phyloP scores from a whole-genome alignment of 2,329 filamentous ascomycete genomes.

The Endocalyx cinctus region DNA sequence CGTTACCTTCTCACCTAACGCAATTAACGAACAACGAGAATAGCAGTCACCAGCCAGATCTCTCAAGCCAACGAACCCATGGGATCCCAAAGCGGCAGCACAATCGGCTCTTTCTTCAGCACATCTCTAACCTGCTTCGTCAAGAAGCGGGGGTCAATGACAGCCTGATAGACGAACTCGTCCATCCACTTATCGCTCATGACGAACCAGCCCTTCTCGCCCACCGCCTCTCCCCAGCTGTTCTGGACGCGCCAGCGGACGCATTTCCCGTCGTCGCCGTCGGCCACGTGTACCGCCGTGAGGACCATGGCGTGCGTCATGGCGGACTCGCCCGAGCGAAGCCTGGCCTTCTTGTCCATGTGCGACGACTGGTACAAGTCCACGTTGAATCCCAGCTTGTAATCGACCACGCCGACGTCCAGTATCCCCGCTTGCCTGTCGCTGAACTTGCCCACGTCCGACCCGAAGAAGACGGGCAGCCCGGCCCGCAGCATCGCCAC shows the following conservation, averaged over 20 bases:
- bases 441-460: conserved; percentile 80
- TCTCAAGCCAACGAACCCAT: conserved; percentile 68
- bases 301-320: conserved; percentile 96
- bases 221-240: conserved; percentile 67
- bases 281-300: conserved; percentile 78
- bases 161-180: conserved; percentile 80
- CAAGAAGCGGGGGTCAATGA: conserved; percentile 69
- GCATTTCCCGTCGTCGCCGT: conserved; percentile 54
- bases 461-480: conserved; percentile 82
- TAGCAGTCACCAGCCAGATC: too few relatives aligned
- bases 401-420: conserved; percentile 73
- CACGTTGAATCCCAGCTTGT: conserved; percentile 79
- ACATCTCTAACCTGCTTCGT: conserved; percentile 64
- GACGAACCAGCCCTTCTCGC: conserved; percentile 80
- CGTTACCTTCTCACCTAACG: too few relatives aligned
- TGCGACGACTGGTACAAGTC: conserved; percentile 50
- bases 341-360: conserved; percentile 70
- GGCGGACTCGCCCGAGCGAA: conserved; percentile 68
- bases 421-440: conserved; percentile 67
- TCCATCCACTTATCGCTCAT: conserved; percentile 82
- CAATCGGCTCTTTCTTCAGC: conserved; percentile 63
- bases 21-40: too few relatives aligned
- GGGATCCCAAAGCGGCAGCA: conserved; percentile 74
- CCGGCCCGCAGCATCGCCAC: conserved; percentile 75
- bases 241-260: conserved; percentile 86